Base-by-base conservation (phyloP, 2,329 filamentous ascomycete species). In the Xylaria sp. region DNA sequence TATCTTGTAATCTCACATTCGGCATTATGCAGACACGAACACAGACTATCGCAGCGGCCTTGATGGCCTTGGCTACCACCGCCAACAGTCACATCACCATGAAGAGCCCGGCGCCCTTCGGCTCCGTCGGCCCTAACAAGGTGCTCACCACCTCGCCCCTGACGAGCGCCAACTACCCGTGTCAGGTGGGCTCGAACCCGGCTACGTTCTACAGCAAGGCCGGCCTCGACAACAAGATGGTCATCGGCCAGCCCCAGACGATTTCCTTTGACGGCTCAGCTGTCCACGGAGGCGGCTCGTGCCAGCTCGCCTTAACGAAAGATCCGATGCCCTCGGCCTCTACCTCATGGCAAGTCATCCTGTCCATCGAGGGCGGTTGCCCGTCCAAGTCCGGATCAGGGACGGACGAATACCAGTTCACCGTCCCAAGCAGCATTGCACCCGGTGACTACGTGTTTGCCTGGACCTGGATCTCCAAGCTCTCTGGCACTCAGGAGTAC, bases 391-490 rank as follows among this genome's bases (percentile, higher is more conserved):
- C 75, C 17, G 78, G 78, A 12, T 71, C 73, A 1, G 80, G 81
- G 14, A 78, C 83, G 4, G 80, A 82, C 64, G 77, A 78, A 0
- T 91, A 88, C 80, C 78, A 85, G 58, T 92, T 87, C 79, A 82
- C 78, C 0, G 85, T 93, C 48, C 91, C 91, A 0, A 81, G 85
- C 0, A 85, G 83, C 11, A 82, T 93, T 30, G 83, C 85, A 5
- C 81, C 88, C 14, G 91, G 91, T 9, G 83, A 90, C 42, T 90
- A 89, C 56, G 89, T 88, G 0, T 84, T 93, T 21, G 88, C 89
- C 2, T 93, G 91, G 91, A 89, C 90, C 1, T 93, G 92, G 92
- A 86, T 92, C 77, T 92, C 92, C 57, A 90, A 89, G 47, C 53
- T 61, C 24, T 65, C 61, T 8, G 68, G 67, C 30, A 70, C 74